Evolutionary conservation across 192 early-diverging fungal genomes (phyloP).

Genomic region (Chytriomyces hyalinus): DNA sequence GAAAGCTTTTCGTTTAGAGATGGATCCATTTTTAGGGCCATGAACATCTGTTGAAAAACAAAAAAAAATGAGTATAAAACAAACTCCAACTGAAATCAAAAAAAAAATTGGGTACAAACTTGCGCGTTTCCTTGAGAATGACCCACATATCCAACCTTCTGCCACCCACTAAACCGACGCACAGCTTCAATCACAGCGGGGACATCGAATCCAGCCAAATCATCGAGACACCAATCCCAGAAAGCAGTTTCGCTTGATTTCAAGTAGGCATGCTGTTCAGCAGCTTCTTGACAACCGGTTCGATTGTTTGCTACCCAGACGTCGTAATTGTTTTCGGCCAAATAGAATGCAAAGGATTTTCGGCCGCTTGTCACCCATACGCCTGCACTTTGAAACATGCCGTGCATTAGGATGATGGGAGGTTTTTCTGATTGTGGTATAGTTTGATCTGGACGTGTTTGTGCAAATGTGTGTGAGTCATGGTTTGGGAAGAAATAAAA

Average conservation of each 20-base stretch:
- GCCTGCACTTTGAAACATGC: constrained; percentile 44
- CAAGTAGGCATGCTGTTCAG: constrained; percentile 25
- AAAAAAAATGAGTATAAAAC: too few species aligned
- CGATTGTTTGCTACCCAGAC: constrained; percentile 48
- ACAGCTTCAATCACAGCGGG: constrained; percentile 41
- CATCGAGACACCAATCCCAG: constrained; percentile 48
- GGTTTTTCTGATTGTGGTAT: constrained; percentile 27
- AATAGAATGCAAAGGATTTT: constrained; percentile 41
- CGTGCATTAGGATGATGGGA: constrained; percentile 46
- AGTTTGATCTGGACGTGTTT: not conserved
- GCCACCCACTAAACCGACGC: constrained; percentile 6
- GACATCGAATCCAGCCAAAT: constrained; percentile 42
- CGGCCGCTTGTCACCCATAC: constrained; percentile 38
- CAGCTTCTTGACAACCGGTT: constrained; percentile 11
- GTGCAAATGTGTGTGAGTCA: not conserved
- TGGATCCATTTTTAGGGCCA: constrained; percentile 36
- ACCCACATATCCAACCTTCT: constrained; percentile 41
- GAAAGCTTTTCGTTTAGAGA: constrained; percentile 31
- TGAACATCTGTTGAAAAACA: constrained; percentile 29
- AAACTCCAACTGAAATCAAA: too few species aligned
- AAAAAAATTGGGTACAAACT: constrained; percentile 6
- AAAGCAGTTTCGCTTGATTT: constrained; percentile 13
- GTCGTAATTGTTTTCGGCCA: constrained; percentile 39
- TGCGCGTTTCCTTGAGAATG: constrained; percentile 52
- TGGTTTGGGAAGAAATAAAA: too few species aligned